phyloP scores from a whole-genome alignment of 1,284 basidiomycete species.

The Rhodotorula sp. region DNA sequence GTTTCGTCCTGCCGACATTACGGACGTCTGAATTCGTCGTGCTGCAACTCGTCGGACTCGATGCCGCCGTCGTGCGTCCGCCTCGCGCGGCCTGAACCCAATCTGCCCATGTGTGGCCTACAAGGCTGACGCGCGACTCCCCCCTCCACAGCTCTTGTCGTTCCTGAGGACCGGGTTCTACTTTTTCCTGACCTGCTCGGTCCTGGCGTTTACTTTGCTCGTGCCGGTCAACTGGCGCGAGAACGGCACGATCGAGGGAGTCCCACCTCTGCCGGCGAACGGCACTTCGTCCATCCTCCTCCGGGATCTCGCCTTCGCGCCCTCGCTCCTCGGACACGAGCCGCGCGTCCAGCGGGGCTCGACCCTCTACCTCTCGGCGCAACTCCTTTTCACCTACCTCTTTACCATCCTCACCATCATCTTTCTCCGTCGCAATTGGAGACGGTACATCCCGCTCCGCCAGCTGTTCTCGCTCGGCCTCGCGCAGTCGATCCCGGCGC shows the following conservation, averaged over 20 bases:
- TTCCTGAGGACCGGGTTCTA: conserved; percentile 95
- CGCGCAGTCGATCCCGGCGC: conserved; percentile 86
- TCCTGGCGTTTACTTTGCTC: conserved; percentile 72
- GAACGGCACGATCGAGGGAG: conserved; percentile 63
- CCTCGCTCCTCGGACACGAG: conserved; percentile 25
- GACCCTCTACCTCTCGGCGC: conserved; percentile 55
- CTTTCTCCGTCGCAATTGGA: conserved; percentile 84
- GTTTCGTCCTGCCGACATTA: conserved; percentile 92
- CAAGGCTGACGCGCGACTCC: background rate
- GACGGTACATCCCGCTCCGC: conserved; percentile 72
- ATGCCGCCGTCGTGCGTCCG: conserved; percentile 77
- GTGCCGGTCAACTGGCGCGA: conserved; percentile 82
- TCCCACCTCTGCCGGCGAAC: conserved; percentile 52
- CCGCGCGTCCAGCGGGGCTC: conserved; percentile 45
- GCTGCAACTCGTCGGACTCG: conserved; percentile 93
- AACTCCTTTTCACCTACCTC: conserved; percentile 88
- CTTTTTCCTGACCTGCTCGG: conserved; percentile 72
- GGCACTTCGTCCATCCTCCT: conserved; percentile 49
- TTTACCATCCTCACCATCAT: conserved; percentile 82
- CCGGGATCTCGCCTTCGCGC: conserved; percentile 41
- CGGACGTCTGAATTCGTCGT: conserved; percentile 86
- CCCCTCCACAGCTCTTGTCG: conserved; percentile 66
- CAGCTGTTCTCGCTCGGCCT: conserved; percentile 91
- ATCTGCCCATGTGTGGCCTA: background rate
- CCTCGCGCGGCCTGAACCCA: background rate